Percentiles rank a stretch among this genome's conserved stretches.
These are phyloP conservation scores for Massospora cicadina DNA, from an alignment of 371 early-diverging fungal species.

Conservation along the genomic window DNA sequence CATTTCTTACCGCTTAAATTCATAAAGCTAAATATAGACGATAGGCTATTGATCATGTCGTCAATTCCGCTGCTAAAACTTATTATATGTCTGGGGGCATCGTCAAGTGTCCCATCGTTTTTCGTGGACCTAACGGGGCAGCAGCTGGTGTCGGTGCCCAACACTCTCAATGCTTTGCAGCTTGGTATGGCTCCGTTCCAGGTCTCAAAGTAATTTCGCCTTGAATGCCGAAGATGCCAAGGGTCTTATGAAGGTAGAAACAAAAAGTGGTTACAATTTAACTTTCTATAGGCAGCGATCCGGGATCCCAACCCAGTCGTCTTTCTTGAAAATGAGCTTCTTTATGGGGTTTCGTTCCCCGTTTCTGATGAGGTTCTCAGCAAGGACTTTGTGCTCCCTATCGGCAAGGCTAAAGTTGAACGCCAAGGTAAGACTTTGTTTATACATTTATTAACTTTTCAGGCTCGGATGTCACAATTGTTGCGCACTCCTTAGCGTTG, in stretches of 20 bases:
- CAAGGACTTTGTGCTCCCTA: constrained; percentile 77
- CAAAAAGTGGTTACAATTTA: neutral
- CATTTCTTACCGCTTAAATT: constrained; percentile 6
- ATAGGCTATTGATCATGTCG: constrained; percentile 97
- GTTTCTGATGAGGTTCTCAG: constrained; percentile 63
- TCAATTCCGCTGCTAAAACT: constrained; percentile 98
- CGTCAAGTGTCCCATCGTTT: constrained; percentile 88
- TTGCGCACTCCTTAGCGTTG: constrained; percentile 90
- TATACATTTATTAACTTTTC: constrained; percentile 10
- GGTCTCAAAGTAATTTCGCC: constrained; percentile 98
- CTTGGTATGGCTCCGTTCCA: constrained; percentile 96
- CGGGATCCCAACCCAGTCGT: constrained; percentile 98
- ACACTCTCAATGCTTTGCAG: constrained; percentile 98
- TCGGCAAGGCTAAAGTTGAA: constrained; percentile 96
- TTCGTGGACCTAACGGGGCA: constrained; percentile 99
- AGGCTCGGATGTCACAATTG: constrained; percentile 83
- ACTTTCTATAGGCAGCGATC: constrained; percentile 64
- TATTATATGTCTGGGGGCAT: constrained; percentile 97
- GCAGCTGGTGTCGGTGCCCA: constrained; percentile 98
- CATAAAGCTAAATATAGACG: neutral
- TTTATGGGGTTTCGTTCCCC: constrained; percentile 87
- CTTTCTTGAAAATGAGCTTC: constrained; percentile 95
- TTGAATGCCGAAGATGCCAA: constrained; percentile 95
- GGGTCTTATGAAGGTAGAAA: constrained; percentile 60
- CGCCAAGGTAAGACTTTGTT: constrained; percentile 44